These are phyloP conservation scores for Paecilomyces dactylethromorphus DNA, from an alignment of 2,329 filamentous ascomycete genomes.

Conservation along the genomic window DNA sequence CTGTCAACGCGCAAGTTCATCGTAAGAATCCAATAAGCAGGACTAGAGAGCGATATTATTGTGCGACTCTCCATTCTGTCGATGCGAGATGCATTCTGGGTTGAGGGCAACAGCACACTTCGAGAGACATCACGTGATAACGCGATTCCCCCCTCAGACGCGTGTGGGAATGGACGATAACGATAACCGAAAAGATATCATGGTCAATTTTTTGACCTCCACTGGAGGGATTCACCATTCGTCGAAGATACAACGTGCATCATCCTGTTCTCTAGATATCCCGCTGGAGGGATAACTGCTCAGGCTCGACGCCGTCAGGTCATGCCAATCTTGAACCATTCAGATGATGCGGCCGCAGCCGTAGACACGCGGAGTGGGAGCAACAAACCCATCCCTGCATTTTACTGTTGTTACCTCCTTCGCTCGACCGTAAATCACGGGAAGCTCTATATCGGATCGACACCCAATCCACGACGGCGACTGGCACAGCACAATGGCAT, in stretches of 20 bases:
- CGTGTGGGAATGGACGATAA: not conserved
- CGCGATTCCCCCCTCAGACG: not conserved
- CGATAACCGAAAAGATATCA: not conserved
- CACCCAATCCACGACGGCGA: slow-evolving; percentile 77
- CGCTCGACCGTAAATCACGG: slow-evolving; percentile 69
- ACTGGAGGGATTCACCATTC: not conserved
- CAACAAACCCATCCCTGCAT: slow-evolving; percentile 74
- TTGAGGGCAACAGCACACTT: too few species aligned
- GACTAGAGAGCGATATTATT: not conserved
- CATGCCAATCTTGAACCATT: not conserved
- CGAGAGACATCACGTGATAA: not conserved
- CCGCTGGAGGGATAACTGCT: not conserved
- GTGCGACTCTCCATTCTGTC: not conserved
- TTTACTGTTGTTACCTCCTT: slow-evolving; percentile 90
- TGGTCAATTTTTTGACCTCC: not conserved
- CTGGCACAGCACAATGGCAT: slow-evolving; percentile 88
- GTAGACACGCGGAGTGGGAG: slow-evolving; percentile 67
- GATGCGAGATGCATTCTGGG: too few species aligned
- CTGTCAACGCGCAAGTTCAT: not conserved
- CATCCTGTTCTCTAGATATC: not conserved
- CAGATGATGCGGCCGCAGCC: not conserved
- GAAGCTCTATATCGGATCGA: slow-evolving; percentile 80
- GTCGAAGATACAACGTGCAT: not conserved
- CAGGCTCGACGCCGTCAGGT: not conserved
- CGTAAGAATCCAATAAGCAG: not conserved